Evolutionary conservation across 306 rosid species (phyloP).

Genomic region (Mucuna pruriens): DNA sequence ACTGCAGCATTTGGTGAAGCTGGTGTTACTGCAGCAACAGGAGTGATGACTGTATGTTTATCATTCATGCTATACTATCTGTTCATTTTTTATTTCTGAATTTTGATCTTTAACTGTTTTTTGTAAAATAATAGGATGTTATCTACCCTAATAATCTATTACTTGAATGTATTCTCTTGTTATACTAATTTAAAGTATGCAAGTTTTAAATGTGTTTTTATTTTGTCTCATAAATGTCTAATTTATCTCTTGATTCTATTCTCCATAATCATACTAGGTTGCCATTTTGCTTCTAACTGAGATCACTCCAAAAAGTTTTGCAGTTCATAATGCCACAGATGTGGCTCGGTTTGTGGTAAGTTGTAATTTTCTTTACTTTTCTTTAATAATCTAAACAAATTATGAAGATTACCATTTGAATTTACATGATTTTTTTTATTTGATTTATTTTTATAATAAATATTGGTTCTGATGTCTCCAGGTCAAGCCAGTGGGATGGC

Average conservation of each 20-base stretch:
- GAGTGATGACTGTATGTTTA: conserved; percentile 14
- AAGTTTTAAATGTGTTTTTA: not conserved
- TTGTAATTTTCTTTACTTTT: no score
- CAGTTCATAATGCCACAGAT: no score
- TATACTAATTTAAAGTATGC: not conserved
- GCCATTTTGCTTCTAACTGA: no score
- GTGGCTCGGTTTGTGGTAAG: no score
- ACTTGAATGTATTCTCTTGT: not conserved
- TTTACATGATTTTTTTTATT: no score
- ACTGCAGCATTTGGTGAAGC: conserved; percentile 14
- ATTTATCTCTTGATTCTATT: no score
- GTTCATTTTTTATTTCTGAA: not conserved
- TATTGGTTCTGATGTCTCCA: no score
- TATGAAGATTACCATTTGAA: not conserved
- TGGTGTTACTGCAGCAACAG: conserved; percentile 3
- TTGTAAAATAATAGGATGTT: not conserved
- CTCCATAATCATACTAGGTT: no score
- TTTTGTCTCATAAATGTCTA: no score
- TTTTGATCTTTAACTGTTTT: not conserved
- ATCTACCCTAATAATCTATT: not conserved
- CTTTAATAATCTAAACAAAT: not conserved
- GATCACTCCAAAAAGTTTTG: no score
- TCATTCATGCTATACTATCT: not conserved
- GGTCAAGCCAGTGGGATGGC: not conserved
- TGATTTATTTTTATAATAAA: no score